Conservation (phyloP, 2,329 filamentous ascomycete species). For the Pezicula neosporulosa region DNA sequence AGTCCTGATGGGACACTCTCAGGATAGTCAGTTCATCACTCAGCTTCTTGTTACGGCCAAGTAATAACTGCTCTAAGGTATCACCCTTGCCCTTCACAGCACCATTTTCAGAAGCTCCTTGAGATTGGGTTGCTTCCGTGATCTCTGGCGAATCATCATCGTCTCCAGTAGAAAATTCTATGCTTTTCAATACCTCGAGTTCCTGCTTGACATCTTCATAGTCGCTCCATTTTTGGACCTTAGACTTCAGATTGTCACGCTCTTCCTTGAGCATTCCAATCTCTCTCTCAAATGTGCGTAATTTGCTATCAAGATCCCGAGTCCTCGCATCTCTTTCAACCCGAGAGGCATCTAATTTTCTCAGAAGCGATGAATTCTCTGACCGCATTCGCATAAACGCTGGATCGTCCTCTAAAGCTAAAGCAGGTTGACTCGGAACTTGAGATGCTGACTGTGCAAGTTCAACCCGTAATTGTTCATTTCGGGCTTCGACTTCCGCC, state of each 20-base stretch:
- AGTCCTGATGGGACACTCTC: conserved; percentile 88
- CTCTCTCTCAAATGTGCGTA: conserved; percentile 79
- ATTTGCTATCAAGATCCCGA: conserved; percentile 69
- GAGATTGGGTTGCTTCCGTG: conserved; percentile 20
- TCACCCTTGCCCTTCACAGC: conserved; percentile 63
- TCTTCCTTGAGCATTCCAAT: conserved; percentile 72
- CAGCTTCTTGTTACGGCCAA: conserved; percentile 94
- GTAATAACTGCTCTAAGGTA: conserved; percentile 82
- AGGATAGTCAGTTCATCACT: conserved; percentile 90
- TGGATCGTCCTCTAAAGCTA: conserved; percentile 81
- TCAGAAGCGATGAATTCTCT: conserved; percentile 87
- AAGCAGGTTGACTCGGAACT: conserved; percentile 54
- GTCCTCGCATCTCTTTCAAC: conserved; percentile 82
- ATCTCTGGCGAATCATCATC: conserved; percentile 61
- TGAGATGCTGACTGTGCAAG: conserved; percentile 84
- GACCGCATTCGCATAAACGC: conserved; percentile 82
- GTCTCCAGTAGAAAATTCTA: conserved; percentile 90
- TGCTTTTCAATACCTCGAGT: conserved; percentile 93
- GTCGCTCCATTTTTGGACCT: conserved; percentile 85
- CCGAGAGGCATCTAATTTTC: conserved; percentile 79
- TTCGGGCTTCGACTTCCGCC: conserved; percentile 88
- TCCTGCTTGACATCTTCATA: conserved; percentile 97
- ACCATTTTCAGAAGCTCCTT: conserved; percentile 40
- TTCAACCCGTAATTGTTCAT: conserved; percentile 88
- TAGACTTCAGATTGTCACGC: conserved; percentile 73